Percentiles rank a stretch among this genome's conserved stretches.
phyloP scores from a whole-genome alignment of 164 flowering plant genomes.

The Magnolia officinalis region DNA sequence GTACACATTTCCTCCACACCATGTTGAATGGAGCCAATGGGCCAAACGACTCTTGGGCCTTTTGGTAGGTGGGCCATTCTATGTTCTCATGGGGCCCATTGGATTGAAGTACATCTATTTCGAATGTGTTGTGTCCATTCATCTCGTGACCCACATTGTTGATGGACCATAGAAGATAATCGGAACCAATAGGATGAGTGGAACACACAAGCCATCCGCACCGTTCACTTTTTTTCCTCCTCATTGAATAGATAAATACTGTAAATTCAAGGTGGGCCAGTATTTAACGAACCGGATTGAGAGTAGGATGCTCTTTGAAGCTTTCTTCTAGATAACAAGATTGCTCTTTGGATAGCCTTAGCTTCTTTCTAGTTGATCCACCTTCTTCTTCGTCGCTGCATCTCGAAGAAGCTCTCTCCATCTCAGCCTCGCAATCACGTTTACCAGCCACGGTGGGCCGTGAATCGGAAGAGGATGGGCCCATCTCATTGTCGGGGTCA shows the following conservation, averaged over 20 bases:
- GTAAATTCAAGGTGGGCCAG: background rate
- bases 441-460: background rate
- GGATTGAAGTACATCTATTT: too few relatives aligned
- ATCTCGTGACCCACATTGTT: too few relatives aligned
- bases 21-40: too few relatives aligned
- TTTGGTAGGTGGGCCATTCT: too few relatives aligned
- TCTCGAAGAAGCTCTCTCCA: conserved; percentile 38
- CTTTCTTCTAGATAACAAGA: conserved; percentile 17
- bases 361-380: conserved; percentile 26
- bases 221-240: background rate
- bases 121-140: too few relatives aligned
- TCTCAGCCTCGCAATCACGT: conserved; percentile 30
- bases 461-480: conserved; percentile 5
- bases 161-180: too few relatives aligned
- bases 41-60: too few relatives aligned
- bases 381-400: conserved; percentile 74
- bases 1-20: too few relatives aligned
- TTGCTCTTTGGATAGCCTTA: conserved; percentile 19
- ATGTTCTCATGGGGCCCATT: too few relatives aligned
- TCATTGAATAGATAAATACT: too few relatives aligned
- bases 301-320: conserved; percentile 18
- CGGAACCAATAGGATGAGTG: too few relatives aligned
- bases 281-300: conserved; percentile 13
- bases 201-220: background rate
- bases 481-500: background rate